Percentiles rank a stretch among this genome's conserved stretches.
phyloP scores from a whole-genome alignment of 192 early-diverging fungal genomes.

The Backusella liffmaniae region DNA sequence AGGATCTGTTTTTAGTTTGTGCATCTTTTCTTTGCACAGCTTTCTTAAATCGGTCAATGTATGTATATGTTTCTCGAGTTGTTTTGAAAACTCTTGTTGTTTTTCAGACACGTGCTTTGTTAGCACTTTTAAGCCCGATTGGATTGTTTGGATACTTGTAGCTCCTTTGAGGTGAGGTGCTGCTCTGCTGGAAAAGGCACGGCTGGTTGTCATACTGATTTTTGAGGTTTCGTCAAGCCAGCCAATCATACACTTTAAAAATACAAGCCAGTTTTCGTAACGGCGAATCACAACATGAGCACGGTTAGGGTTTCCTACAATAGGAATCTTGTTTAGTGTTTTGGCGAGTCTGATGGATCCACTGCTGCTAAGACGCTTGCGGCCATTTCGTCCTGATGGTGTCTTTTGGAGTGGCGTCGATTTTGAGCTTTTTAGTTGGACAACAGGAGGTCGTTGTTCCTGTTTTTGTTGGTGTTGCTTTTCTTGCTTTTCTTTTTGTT shows the following conservation, averaged over 20 bases:
- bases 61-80: conserved; percentile 28
- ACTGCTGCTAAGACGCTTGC: not conserved
- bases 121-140: not conserved
- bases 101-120: not conserved
- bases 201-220: conserved; percentile 5
- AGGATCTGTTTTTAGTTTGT: conserved; percentile 34
- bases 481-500: not conserved
- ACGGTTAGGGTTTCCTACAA: not conserved
- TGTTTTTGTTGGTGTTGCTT: not conserved
- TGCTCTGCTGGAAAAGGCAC: not conserved
- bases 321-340: not conserved
- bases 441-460: not conserved
- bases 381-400: not conserved
- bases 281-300: not conserved
- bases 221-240: conserved; percentile 11
- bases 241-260: not conserved
- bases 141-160: not conserved
- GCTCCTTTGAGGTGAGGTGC: not conserved
- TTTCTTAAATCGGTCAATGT: conserved; percentile 37
- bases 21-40: conserved; percentile 45
- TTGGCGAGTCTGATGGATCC: not conserved
- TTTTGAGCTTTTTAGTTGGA: not conserved
- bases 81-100: conserved; percentile 8
- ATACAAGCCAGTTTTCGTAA: conserved; percentile 1
- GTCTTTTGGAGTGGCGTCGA: conserved; percentile 10